Percentiles rank a stretch among this genome's conserved stretches.
Evolutionary conservation across 208 protist genomes (phyloP).

Genomic region (Leishmania guyanensis): DNA sequence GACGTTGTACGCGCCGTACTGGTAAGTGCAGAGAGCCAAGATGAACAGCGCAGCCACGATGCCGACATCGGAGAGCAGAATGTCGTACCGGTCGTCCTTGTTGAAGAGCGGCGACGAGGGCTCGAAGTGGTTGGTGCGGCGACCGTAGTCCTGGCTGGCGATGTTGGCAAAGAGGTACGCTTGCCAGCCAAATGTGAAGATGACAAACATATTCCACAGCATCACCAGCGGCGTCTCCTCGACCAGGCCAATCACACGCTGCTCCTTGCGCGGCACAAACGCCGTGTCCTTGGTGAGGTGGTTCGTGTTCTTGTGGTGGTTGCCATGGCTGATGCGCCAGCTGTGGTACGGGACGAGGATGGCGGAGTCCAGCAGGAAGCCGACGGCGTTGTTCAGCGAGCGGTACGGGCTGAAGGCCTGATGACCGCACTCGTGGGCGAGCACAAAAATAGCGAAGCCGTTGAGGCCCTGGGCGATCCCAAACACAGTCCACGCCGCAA

Average conservation of each 20-base stretch:
- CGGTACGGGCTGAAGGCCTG: conserved; percentile 85
- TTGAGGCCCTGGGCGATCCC: conserved; percentile 87
- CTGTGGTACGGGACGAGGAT: conserved; percentile 94
- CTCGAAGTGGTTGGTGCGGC: conserved; percentile 83
- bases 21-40: conserved; percentile 38
- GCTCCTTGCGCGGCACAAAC: conserved; percentile 77
- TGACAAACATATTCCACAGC: conserved; percentile 55
- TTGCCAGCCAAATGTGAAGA: conserved; percentile 91
- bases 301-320: conserved; percentile 96
- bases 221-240: conserved; percentile 72
- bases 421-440: conserved; percentile 96
- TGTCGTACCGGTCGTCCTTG: conserved; percentile 59
- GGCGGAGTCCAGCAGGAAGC: conserved; percentile 84
- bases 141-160: conserved; percentile 74
- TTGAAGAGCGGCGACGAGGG: conserved; percentile 81
- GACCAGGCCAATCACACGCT: conserved; percentile 55
- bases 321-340: conserved; percentile 93
- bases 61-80: conserved; percentile 75
- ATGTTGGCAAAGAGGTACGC: conserved; percentile 82
- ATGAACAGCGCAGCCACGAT: conserved; percentile 55
- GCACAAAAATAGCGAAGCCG: conserved; percentile 90
- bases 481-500: conserved; percentile 60
- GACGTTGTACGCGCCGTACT: conserved; percentile 65
- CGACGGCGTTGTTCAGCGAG: conserved; percentile 87
- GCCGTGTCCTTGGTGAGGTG: conserved; percentile 91